Conservation (phyloP, 495 filamentous ascomycete genomes). For the Penicillium lagena region DNA sequence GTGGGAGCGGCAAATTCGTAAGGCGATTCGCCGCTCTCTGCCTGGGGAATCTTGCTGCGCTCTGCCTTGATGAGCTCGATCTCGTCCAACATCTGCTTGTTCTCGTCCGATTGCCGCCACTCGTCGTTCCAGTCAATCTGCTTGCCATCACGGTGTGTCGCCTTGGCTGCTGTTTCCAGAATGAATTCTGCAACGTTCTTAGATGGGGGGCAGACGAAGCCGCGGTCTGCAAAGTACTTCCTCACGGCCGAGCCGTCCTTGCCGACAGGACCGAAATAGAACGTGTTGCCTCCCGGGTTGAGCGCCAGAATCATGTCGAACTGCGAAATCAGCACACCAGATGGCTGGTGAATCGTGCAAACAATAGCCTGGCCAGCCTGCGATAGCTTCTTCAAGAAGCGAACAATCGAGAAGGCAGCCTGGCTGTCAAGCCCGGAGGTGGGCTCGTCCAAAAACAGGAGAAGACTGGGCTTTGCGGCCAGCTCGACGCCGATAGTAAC, state of each 20-base stretch:
- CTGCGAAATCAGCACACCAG: conserved; percentile 62
- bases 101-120: conserved; percentile 58
- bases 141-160: conserved; percentile 42
- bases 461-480: conserved; percentile 73
- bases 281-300: conserved; percentile 62
- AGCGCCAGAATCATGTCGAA: conserved; percentile 73
- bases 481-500: conserved; percentile 92
- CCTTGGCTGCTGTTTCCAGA: conserved; percentile 69
- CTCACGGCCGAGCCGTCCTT: conserved; percentile 54
- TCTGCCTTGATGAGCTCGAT: conserved; percentile 54
- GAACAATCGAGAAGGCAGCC: conserved; percentile 73
- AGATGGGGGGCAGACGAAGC: conserved; percentile 50
- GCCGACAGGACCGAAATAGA: conserved; percentile 70
- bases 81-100: conserved; percentile 45
- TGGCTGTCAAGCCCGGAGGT: conserved; percentile 82
- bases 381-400: conserved; percentile 78
- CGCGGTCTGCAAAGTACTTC: conserved; percentile 61
- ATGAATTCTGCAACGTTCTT: conserved; percentile 86
- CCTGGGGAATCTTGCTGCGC: conserved; percentile 41
- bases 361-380: conserved; percentile 69
- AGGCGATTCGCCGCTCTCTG: conserved; percentile 26
- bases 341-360: conserved; percentile 80
- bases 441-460: conserved; percentile 80
- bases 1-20: conserved; percentile 61
- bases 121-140: conserved; percentile 63